A percentile compares a stretch with the other conserved stretches of the same genome.
Conservation (phyloP, 2,329 filamentous ascomycete species). For the Fusarium proliferatum region DNA sequence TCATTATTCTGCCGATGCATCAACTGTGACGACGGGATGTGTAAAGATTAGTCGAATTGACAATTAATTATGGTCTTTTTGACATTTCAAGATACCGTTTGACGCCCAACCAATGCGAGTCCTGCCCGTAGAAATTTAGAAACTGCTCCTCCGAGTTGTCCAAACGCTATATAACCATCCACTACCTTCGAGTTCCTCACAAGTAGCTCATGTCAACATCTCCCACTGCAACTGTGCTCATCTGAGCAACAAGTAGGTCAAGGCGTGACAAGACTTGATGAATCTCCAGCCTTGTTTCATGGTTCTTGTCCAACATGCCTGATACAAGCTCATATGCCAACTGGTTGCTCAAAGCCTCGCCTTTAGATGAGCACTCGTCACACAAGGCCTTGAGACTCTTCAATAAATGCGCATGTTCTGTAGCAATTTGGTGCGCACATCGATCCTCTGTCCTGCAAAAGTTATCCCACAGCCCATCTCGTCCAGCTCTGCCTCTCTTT, state of each 20-base stretch:
- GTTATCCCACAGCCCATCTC: background rate
- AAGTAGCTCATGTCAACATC: background rate
- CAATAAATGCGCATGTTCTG: background rate
- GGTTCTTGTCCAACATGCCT: background rate
- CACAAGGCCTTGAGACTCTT: background rate
- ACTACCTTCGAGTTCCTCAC: background rate
- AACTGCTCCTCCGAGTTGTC: background rate
- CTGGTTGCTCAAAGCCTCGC: background rate
- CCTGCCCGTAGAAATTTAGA: background rate
- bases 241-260: background rate
- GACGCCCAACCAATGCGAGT: background rate
- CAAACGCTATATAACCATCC: background rate
- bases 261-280: background rate
- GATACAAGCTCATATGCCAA: background rate
- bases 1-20: background rate
- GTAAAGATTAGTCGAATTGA: background rate
- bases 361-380: fast-evolving
- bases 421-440: background rate
- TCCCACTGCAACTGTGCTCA: no score
- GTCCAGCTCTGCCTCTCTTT: background rate
- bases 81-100: background rate
- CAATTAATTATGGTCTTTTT: background rate
- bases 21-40: background rate
- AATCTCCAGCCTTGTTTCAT: background rate
- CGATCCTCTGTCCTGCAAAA: background rate